Evolutionary conservation across 1,139 yeast species (phyloP), one percentile per base, ranked within the genome.

Genomic region (Lodderomyces beijingensis): DNA sequence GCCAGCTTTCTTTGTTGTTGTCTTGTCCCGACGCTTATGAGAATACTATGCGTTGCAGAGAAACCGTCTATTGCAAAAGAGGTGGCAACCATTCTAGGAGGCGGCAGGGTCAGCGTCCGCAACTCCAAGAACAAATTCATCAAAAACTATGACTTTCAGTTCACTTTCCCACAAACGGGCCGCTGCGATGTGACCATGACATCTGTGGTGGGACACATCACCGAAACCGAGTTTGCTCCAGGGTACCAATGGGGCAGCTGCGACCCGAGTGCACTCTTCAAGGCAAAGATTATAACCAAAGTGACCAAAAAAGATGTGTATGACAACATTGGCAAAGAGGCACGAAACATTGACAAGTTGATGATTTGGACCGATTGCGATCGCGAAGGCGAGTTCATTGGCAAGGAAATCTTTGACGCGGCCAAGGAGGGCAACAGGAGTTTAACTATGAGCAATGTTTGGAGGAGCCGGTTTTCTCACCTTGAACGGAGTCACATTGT

Each of bases 341-440:
- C 91, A 3, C 53, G 79, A 25, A 51, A 47, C 19, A 74, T 85
- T 4, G 71, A 77, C 32, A 63, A 65, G 31, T 60, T 93, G 41
- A 85, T 86, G 83, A 87, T 93, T 7, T 93, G 98, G 98, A 93
- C 98, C 2, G 99, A 93, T 68, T 91, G 97, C 59, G 99, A 93
- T 65, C 68, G 98, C 27, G 99, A 93, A 52, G 99, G 99, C 1
- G 99, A 93, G 55, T 83, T 81, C 52, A 93, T 93, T 39, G 99
- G 98, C 0, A 78, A 74, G 65, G 97, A 91, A 51, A 76, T 93
- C 16, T 68, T 74, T 31, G 69, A 75, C 36, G 82, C 81, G 4
- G 96, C 96, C 0, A 53, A 57, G 30, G 62, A 63, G 42, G 70
- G 70, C 1, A 88, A 86, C 51, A 49, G 60, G 1, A 44, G 57